Evolutionary conservation across 140 eudicot species (phyloP), one percentile per base, ranked within the genome.

Genomic region (Cichorium intybus): DNA sequence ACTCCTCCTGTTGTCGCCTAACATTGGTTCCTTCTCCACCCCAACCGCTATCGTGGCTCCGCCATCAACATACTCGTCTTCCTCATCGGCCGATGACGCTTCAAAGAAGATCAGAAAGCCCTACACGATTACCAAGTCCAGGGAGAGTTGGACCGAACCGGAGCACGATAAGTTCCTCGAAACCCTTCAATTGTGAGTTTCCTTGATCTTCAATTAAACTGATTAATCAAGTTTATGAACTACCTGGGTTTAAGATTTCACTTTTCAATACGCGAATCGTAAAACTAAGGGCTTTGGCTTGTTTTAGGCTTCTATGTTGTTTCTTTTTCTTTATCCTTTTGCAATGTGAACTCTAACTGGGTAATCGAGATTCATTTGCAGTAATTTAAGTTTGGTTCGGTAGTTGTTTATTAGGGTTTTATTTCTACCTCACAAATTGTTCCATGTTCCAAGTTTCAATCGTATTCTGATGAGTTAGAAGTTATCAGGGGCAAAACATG

Each of bases 121-220:
- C 14, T 91, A 91, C 82, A 91, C 97, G 70, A 91, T 91, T 76
- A 78, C 87, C 15, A 91, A 91, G 84, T 91, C 97, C 20, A 76
- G 97, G 18, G 97, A 91, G 82, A 91, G 87, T 73, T 91, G 97
- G 97, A 87, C 97, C 2, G 97, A 91, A 3, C 96, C 98, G 47
- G 98, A 92, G 73, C 98, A 92, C 62, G 98, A 92, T 73, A 92
- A 92, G 81, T 92, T 92, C 64, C 96, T 92, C 53, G 98, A 92
- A 83, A 96, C 98, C 12, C 96, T 92, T 21, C 98, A 92, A 64
- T 85, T 92, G 98, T 92, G 60, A 82, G 97, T 85, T 49, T 45
- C 26, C 8, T 64, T 53, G 10, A n/a, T 47, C 23, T 56, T 21
- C n/a, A 12, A 7, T 27, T 59, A 18, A 51, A 14, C 55, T 48